Evolutionary conservation across 2,329 filamentous ascomycete genomes (phyloP).

Genomic region (Pseudogymnoascus sp.): DNA sequence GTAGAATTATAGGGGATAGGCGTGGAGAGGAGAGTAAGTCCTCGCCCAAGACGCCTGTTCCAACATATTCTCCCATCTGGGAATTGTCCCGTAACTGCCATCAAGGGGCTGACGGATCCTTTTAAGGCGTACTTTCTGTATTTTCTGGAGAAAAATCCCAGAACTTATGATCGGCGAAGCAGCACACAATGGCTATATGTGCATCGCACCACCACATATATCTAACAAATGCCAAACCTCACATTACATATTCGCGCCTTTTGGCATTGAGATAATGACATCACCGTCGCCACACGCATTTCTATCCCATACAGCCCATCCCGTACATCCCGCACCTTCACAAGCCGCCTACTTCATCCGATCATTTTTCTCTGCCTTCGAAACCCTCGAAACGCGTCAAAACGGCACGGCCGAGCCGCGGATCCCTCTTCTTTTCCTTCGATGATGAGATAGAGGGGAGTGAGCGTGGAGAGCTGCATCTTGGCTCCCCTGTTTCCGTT

Average conservation of each 20-base stretch:
- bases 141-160: too few relatives aligned
- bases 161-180: too few relatives aligned
- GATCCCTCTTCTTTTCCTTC: neutral
- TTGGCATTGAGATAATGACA: neutral
- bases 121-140: too few relatives aligned
- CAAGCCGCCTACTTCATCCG: neutral
- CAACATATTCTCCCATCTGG: too few relatives aligned
- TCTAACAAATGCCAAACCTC: neutral
- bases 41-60: too few relatives aligned
- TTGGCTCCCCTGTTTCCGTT: neutral
- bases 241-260: neutral
- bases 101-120: too few relatives aligned
- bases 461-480: neutral
- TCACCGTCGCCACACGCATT: neutral
- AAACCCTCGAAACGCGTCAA: neutral
- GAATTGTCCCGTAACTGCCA: too few relatives aligned
- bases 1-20: too few relatives aligned
- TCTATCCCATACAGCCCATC: neutral
- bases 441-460: neutral
- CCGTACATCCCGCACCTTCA: too few relatives aligned
- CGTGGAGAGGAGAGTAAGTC: too few relatives aligned
- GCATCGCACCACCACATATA: neutral
- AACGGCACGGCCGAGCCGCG: neutral
- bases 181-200: neutral
- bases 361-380: neutral